Evolutionary conservation across 192 early-diverging fungal species (phyloP), one percentile per base, ranked within the genome.

Genomic region (Gaertneriomyces semiglobifer): DNA sequence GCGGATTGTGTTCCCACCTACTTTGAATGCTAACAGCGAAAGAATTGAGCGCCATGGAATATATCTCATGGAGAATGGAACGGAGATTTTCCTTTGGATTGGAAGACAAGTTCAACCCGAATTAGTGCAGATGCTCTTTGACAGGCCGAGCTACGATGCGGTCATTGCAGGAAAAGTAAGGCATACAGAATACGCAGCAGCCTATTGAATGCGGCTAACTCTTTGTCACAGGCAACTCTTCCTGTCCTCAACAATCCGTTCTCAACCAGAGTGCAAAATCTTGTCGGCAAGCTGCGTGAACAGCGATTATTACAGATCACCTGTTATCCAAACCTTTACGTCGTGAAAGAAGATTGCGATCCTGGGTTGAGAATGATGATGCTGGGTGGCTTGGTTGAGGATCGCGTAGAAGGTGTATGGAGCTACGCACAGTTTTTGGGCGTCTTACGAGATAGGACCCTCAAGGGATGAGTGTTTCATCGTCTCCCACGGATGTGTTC

Each of bases 281-380:
- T 98, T 46, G 77, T 98, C 68, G 81, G 81, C 38, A 88, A 86
- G 53, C 74, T 92, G 38, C 84, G 87, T 12, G 79, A 87, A 53
- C 74, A 82, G 66, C 85, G 92, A 45, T 75, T 89, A 39, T 60
- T 72, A 59, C 70, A 61, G 77, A 84, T 39, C 66, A 90, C 74
- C 81, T 84, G 60, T 64, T 86, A 80, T 58, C 92, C 94, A 4
- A 80, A 86, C 18, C 66, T 93, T 18, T 92, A 90, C 71, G 74
- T 98, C 46, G 86, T 93, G 55, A 93, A 93, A 78, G 94, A 98
- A 71, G 94, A 98, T 67, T 92, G 90, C 12, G 93, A 96, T 63
- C 85, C 88, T 19, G 79, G 77, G 5, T 60, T 95, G 63, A 84
- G 95, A 6, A 79, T 90, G 78, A 83, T 84, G 90, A 92, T 96